Evolutionary conservation across 345 rosid species (phyloP), one percentile per base, ranked within the genome.

Genomic region (Syzygium aromaticum): DNA sequence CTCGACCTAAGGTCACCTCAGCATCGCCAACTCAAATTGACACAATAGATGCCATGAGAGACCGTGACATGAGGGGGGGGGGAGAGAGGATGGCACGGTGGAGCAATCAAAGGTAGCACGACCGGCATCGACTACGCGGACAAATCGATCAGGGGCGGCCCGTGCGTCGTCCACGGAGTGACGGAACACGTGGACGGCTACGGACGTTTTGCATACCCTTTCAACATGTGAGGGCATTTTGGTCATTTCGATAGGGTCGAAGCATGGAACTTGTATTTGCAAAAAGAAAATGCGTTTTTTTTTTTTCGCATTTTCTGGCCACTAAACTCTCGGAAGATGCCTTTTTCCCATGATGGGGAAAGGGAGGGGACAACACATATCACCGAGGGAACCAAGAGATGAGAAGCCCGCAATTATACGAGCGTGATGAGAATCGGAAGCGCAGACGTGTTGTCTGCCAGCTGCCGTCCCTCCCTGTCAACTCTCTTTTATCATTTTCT

Each of bases 141-240:
- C 2, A 2, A n/a, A 61, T 0, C 1, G 0, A 61, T 61, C 8
- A 6, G 9, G 3, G 1, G 10, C 4, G 0, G 0, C 0, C 2
- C 3, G 17, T n/a, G 38, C 14, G 19, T 38, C 2, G 38, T n/a
- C 2, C 0, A 61, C 28, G 28, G 0, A 61, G 1, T 38, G 33
- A 61, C 73, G 15, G 33, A 15, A 28, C 19, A 19, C 0, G 0
- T 0, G 40, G 40, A 63, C 1, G 43, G 43, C 43, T 4, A 4
- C 43, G 5, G 6, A 40, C 4, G 43, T 15, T 52, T 4, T 52
- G 21, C 16, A 40, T n/a, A 7, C 8, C 54, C 6, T 2, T 17
- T 17, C 6, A 6, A 19, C 22, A 6, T 54, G 57, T 21, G 7
- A 54, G 57, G 21, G 57, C 57, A 54, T 54, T 54, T 54, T 54